phyloP scores from a whole-genome alignment of 2,329 filamentous ascomycete species.

The Tolypocladium amazonense region DNA sequence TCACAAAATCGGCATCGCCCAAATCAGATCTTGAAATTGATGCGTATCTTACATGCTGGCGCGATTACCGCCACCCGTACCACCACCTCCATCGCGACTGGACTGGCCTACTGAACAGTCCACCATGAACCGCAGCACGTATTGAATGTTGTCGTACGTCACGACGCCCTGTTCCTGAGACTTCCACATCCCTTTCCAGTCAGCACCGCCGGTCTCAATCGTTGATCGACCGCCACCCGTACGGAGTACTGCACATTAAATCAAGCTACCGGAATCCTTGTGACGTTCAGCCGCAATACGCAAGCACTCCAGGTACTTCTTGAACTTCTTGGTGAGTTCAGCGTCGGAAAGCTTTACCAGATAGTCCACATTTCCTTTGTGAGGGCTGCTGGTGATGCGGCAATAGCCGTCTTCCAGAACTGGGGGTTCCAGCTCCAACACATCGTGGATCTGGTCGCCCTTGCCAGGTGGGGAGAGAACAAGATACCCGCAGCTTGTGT shows the following conservation, averaged over 20 bases:
- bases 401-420: constrained; percentile 12
- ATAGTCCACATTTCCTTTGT: constrained; percentile 1
- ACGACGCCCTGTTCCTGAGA: constrained; percentile 58
- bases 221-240: no score
- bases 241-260: no score
- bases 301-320: constrained; percentile 5
- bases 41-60: no score
- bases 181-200: constrained; percentile 89
- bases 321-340: constrained; percentile 7
- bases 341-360: constrained; percentile 9
- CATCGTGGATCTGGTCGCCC: constrained; percentile 6
- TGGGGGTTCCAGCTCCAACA: constrained; percentile 10
- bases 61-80: no score
- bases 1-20: no score
- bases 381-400: constrained; percentile 3
- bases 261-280: no score
- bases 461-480: constrained; percentile 7
- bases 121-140: constrained; percentile 94
- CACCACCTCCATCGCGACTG: background rate
- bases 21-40: no score
- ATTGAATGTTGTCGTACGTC: constrained; percentile 95
- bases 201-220: constrained; percentile 67
- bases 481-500: constrained; percentile 9
- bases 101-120: constrained; percentile 63
- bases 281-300: constrained; percentile 3